A percentile compares a stretch with the other conserved stretches of the same genome.
Evolutionary conservation across 768 basidiomycete species (phyloP).

Genomic region (Leccinum rimulosum): DNA sequence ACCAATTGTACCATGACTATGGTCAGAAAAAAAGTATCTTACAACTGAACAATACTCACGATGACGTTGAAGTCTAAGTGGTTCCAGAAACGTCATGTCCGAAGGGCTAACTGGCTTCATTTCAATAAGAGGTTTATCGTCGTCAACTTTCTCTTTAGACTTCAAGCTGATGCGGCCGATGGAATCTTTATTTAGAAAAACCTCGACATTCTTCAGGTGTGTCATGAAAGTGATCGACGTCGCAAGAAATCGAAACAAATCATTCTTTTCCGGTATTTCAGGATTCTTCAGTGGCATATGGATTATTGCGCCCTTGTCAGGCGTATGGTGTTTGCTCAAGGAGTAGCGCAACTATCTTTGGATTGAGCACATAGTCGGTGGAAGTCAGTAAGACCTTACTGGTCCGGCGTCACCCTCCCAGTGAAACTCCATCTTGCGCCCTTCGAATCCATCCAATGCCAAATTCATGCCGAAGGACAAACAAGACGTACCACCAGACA

Average conservation of each 20-base stretch:
- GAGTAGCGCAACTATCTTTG: constrained; percentile 55
- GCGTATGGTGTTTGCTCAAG: constrained; percentile 51
- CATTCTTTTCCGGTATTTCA: constrained; percentile 73
- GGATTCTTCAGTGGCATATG: constrained; percentile 77
- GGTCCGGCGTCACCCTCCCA: constrained; percentile 79
- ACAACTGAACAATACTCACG: background rate
- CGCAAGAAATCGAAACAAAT: constrained; percentile 83
- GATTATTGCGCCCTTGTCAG: constrained; percentile 70
- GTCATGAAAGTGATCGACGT: constrained; percentile 93
- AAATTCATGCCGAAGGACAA: constrained; percentile 17
- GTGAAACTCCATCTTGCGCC: constrained; percentile 89
- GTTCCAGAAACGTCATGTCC: constrained; percentile 56
- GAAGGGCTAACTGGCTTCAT: constrained; percentile 50
- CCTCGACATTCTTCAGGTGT: constrained; percentile 65
- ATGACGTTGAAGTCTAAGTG: constrained; percentile 55
- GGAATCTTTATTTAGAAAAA: constrained; percentile 74
- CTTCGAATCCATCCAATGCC: constrained; percentile 33
- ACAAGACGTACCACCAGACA: constrained; percentile 54
- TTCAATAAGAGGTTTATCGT: constrained; percentile 43
- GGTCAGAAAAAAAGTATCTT: background rate
- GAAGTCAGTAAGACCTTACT: constrained; percentile 34
- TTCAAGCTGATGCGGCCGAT: constrained; percentile 60
- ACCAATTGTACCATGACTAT: background rate
- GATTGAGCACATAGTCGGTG: background rate
- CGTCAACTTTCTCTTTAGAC: constrained; percentile 44